Percentiles rank a stretch among this genome's conserved stretches.
Conservation (phyloP, 1,284 basidiomycete genomes). For the Puccinia coronata region DNA sequence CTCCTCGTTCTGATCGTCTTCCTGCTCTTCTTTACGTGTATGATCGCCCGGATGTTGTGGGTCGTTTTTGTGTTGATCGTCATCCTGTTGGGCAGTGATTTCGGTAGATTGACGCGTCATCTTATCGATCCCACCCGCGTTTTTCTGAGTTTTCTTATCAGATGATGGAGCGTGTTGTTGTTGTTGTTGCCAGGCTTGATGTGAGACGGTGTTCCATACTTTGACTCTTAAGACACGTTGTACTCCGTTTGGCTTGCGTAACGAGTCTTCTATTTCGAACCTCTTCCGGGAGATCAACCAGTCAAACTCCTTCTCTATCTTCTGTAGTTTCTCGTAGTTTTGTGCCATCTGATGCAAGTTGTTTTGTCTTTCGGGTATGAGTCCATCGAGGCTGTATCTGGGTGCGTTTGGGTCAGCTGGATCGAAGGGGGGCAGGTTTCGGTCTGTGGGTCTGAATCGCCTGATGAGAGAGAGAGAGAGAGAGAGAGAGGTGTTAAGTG, state of each 20-base stretch:
- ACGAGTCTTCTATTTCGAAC: slow-evolving; percentile 35
- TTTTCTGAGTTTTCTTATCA: background rate
- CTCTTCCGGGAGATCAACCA: slow-evolving; percentile 45
- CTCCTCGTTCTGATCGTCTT: background rate
- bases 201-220: slow-evolving; percentile 39
- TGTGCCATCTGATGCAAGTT: background rate
- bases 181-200: slow-evolving; percentile 38
- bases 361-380: background rate
- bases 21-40: background rate
- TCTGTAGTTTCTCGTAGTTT: slow-evolving; percentile 22
- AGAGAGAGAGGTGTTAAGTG: background rate
- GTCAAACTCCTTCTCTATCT: slow-evolving; percentile 37
- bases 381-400: background rate
- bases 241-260: slow-evolving; percentile 18
- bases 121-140: background rate
- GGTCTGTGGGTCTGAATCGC: slow-evolving; percentile 41
- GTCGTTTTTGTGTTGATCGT: background rate
- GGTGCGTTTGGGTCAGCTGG: slow-evolving; percentile 1
- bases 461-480: slow-evolving; percentile 6
- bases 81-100: background rate
- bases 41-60: slow-evolving; percentile 4
- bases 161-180: too few species aligned
- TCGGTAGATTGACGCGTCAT: background rate
- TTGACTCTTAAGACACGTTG: slow-evolving; percentile 26
- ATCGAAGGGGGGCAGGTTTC: slow-evolving; percentile 32